Conservation (phyloP, 2,329 filamentous ascomycete genomes). For the Alternaria ethzedia region DNA sequence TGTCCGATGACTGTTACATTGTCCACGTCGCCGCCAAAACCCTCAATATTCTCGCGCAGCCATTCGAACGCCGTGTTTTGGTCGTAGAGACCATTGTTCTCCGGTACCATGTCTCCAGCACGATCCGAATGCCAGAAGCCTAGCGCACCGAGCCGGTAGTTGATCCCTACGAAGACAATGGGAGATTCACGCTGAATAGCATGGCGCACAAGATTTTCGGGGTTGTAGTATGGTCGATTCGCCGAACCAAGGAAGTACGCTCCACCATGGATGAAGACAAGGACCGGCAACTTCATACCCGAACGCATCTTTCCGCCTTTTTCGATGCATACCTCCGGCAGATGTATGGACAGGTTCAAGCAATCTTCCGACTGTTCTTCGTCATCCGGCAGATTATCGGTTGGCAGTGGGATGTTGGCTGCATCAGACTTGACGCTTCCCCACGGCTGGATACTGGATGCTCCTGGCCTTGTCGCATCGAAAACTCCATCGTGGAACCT, state of each 20-base stretch:
- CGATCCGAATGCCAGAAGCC: slow-evolving; percentile 52
- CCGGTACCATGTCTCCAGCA: slow-evolving; percentile 37
- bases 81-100: slow-evolving; percentile 40
- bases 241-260: slow-evolving; percentile 57
- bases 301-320: slow-evolving; percentile 30
- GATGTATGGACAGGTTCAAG: slow-evolving; percentile 50
- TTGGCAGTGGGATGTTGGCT: slow-evolving; percentile 23
- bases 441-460: slow-evolving; percentile 23
- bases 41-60: slow-evolving; percentile 42
- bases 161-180: slow-evolving; percentile 14
- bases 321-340: slow-evolving; percentile 50
- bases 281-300: slow-evolving; percentile 52
- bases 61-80: slow-evolving; percentile 47
- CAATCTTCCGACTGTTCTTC: slow-evolving; percentile 46
- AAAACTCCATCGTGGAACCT: slow-evolving; percentile 8
- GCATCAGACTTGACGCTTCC: slow-evolving; percentile 22
- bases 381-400: slow-evolving; percentile 18
- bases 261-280: slow-evolving; percentile 62
- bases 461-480: slow-evolving; percentile 18
- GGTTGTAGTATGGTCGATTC: slow-evolving; percentile 60
- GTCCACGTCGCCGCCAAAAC: slow-evolving; percentile 44
- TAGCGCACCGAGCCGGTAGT: slow-evolving; percentile 35
- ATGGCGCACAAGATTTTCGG: slow-evolving; percentile 22
- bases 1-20: slow-evolving; percentile 6
- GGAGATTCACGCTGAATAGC: slow-evolving; percentile 10